phyloP scores from a whole-genome alignment of 1,139 yeast genomes.

The Torulaspora globosa region DNA sequence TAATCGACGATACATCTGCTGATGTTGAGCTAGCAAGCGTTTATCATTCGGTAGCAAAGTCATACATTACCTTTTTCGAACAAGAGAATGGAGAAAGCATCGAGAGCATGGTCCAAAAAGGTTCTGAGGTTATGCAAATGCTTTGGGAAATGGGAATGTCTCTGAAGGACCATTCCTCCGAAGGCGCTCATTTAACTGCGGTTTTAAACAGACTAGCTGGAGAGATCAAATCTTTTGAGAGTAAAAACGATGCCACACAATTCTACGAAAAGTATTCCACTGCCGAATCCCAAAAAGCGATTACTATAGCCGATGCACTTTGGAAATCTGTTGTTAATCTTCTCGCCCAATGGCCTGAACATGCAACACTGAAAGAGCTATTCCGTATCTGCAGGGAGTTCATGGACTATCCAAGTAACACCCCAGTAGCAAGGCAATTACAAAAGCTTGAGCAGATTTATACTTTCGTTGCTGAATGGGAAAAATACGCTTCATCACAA shows the following conservation, averaged over 20 bases:
- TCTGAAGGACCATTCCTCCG: constrained; percentile 32
- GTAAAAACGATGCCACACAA: constrained; percentile 41
- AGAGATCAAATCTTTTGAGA: constrained; percentile 32
- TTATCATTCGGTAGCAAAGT: constrained; percentile 38
- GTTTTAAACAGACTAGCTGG: constrained; percentile 42
- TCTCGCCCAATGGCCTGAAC: constrained; percentile 85
- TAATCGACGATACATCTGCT: constrained; percentile 12
- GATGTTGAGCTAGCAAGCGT: constrained; percentile 37
- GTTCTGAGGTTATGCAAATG: constrained; percentile 41
- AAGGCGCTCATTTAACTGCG: constrained; percentile 43
- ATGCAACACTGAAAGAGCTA: constrained; percentile 76
- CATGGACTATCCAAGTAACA: constrained; percentile 53
- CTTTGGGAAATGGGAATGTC: constrained; percentile 29
- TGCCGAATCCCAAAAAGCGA: constrained; percentile 58
- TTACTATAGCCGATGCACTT: constrained; percentile 48
- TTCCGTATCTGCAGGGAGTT: constrained; percentile 65
- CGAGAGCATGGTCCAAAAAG: constrained; percentile 41
- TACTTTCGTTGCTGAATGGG: constrained; percentile 85
- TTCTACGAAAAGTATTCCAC: constrained; percentile 68
- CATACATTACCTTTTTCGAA: constrained; percentile 39
- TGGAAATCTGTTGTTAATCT: constrained; percentile 47
- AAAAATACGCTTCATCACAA: constrained; percentile 78
- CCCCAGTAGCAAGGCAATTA: constrained; percentile 73
- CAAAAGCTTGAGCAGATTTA: constrained; percentile 85
- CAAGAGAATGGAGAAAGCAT: constrained; percentile 24